A percentile compares a stretch with the other conserved stretches of the same genome.
phyloP scores from a whole-genome alignment of 2,329 filamentous ascomycete genomes.

The Phyllosticta ampelicida region DNA sequence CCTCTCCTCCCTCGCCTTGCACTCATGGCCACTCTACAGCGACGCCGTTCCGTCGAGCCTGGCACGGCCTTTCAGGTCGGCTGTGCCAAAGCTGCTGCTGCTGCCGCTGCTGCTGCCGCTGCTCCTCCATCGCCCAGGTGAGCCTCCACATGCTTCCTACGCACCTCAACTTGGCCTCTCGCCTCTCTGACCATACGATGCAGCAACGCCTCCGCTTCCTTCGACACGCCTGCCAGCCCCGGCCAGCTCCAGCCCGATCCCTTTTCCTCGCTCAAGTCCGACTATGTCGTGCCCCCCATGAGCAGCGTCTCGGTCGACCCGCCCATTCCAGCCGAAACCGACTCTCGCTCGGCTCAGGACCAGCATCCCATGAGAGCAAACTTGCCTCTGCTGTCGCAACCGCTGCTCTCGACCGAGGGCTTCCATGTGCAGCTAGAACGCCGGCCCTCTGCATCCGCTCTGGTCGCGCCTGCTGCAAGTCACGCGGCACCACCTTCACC shows the following conservation, averaged over 20 bases:
- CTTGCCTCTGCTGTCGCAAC: conserved; percentile 9
- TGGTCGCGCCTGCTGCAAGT: background rate
- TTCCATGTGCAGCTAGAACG: background rate
- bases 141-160: background rate
- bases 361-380: conserved; percentile 10
- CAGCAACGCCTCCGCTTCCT: conserved; percentile 1
- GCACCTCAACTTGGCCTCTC: background rate
- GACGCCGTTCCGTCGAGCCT: conserved; percentile 9
- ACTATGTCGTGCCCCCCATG: conserved; percentile 11
- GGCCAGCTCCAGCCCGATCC: background rate
- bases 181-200: background rate
- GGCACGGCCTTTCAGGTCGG: conserved; percentile 4
- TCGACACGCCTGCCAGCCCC: background rate
- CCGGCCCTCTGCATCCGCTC: background rate
- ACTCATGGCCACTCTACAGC: conserved; percentile 6
- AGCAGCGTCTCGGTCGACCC: conserved; percentile 11
- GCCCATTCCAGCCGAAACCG: conserved; percentile 9
- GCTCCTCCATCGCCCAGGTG: background rate
- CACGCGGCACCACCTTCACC: conserved; percentile 1
- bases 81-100: background rate
- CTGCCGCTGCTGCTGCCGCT: too few relatives aligned
- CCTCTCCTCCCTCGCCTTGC: background rate
- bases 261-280: conserved; percentile 9
- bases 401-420: conserved; percentile 1
- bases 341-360: conserved; percentile 10